Evolutionary conservation across 805 yeast genomes (phyloP).

Genomic region (Alloascoidea africana): DNA sequence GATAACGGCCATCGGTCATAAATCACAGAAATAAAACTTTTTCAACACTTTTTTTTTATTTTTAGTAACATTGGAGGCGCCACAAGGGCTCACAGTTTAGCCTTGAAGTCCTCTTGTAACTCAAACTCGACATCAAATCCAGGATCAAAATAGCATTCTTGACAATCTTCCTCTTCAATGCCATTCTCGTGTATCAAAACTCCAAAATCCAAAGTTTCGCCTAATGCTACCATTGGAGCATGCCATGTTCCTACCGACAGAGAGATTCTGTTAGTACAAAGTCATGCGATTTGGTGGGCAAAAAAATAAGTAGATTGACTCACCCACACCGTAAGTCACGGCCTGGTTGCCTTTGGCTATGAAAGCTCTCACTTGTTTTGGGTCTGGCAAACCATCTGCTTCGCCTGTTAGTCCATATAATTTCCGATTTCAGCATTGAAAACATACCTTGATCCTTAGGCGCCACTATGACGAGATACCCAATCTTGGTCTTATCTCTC

Average conservation of each 20-base stretch:
- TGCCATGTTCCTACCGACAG: slow-evolving; percentile 86
- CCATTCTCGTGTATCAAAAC: slow-evolving; percentile 84
- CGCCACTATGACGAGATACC: slow-evolving; percentile 77
- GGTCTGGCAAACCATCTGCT: slow-evolving; percentile 45
- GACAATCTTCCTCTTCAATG: slow-evolving; percentile 63
- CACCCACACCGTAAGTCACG: slow-evolving; percentile 63
- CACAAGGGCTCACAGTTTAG: slow-evolving; percentile 15
- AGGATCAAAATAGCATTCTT: slow-evolving; percentile 59
- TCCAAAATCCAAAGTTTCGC: slow-evolving; percentile 60
- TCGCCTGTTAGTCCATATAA: too few relatives aligned
- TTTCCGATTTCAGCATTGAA: slow-evolving; percentile 20
- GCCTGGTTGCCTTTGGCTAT: slow-evolving; percentile 73
- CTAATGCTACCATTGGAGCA: slow-evolving; percentile 88
- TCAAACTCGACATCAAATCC: slow-evolving; percentile 27
- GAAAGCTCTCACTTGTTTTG: slow-evolving; percentile 48
- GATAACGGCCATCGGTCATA: too few relatives aligned
- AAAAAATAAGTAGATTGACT: slow-evolving; percentile 8
- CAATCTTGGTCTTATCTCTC: slow-evolving; percentile 25
- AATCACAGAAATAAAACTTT: too few relatives aligned
- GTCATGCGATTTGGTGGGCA: background rate
- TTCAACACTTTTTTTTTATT: too few relatives aligned
- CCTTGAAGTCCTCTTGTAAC: slow-evolving; percentile 1
- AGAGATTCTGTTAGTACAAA: background rate
- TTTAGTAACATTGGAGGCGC: too few relatives aligned
- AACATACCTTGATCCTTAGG: slow-evolving; percentile 25